A percentile compares a stretch with the other conserved stretches of the same genome.
phyloP scores from a whole-genome alignment of 257 asterid species.

The Solanum piurae region DNA sequence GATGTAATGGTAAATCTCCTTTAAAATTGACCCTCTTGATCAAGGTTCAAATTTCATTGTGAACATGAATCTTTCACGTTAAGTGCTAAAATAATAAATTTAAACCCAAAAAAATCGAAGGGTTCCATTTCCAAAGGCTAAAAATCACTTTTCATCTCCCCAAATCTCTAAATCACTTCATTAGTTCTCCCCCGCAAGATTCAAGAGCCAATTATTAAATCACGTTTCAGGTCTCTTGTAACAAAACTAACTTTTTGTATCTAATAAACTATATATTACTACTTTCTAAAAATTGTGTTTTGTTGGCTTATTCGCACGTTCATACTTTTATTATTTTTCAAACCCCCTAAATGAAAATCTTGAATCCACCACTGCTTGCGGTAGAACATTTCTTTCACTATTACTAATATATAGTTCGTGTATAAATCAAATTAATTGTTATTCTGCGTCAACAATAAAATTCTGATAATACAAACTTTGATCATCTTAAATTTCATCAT shows the following conservation, averaged over 20 bases:
- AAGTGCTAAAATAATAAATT: neutral
- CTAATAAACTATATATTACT: no score
- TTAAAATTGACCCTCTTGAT: neutral
- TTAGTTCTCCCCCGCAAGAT: neutral
- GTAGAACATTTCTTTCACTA: neutral
- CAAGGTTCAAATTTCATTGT: no score
- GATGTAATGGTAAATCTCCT: neutral
- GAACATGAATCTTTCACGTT: neutral
- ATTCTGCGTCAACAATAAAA: neutral
- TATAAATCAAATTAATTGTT: neutral
- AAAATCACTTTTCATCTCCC: neutral
- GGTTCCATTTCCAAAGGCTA: neutral
- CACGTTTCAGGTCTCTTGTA: no score
- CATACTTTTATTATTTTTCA: no score
- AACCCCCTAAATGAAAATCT: no score
- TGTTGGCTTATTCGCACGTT: accelerated
- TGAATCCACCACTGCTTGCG: accelerated
- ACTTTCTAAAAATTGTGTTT: no score
- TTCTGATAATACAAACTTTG: neutral
- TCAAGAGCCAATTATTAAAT: neutral
- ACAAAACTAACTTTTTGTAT: neutral
- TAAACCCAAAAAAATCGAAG: neutral
- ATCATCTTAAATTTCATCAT: neutral
- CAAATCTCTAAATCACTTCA: no score
- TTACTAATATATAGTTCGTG: neutral